Evolutionary conservation across 108 stramenopile genomes (phyloP).

Genomic region (Nitzschia sp.): DNA sequence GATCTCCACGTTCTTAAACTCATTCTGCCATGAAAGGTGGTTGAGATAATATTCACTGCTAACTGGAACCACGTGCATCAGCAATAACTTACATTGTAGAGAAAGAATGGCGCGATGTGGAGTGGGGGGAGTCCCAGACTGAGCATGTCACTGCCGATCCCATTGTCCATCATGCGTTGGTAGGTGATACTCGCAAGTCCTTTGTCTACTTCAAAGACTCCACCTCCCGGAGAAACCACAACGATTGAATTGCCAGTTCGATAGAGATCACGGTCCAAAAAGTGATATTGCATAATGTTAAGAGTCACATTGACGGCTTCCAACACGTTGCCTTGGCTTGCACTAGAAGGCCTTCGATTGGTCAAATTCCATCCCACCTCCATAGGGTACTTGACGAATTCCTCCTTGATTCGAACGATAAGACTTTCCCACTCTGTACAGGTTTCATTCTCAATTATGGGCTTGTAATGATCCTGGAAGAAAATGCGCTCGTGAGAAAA

Average conservation of each 20-base stretch:
- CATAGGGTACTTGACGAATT: slow-evolving; percentile 85
- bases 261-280: slow-evolving; percentile 91
- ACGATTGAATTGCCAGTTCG: slow-evolving; percentile 95
- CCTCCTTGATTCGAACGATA: slow-evolving; percentile 79
- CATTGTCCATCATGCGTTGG: slow-evolving; percentile 99
- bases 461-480: slow-evolving; percentile 82
- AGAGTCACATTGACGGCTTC: slow-evolving; percentile 98
- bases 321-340: slow-evolving; percentile 93
- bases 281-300: slow-evolving; percentile 95
- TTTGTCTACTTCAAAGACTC: slow-evolving; percentile 92
- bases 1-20: slow-evolving; percentile 21
- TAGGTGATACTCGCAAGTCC: slow-evolving; percentile 93
- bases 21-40: slow-evolving; percentile 33
- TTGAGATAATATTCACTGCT: no score
- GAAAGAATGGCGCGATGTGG: slow-evolving; percentile 97
- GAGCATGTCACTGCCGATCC: slow-evolving; percentile 98
- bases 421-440: slow-evolving; percentile 74
- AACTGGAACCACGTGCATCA: no score
- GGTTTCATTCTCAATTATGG: slow-evolving; percentile 94
- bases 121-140: slow-evolving; percentile 93
- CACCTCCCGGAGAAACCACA: slow-evolving; percentile 92
- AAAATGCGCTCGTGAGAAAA: not conserved
- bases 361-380: slow-evolving; percentile 79
- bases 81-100: slow-evolving; percentile 61
- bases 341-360: slow-evolving; percentile 69